Evolutionary conservation across 768 basidiomycete genomes (phyloP), one percentile per base, ranked within the genome.

Genomic region (Erythrobasidium yunnanense): DNA sequence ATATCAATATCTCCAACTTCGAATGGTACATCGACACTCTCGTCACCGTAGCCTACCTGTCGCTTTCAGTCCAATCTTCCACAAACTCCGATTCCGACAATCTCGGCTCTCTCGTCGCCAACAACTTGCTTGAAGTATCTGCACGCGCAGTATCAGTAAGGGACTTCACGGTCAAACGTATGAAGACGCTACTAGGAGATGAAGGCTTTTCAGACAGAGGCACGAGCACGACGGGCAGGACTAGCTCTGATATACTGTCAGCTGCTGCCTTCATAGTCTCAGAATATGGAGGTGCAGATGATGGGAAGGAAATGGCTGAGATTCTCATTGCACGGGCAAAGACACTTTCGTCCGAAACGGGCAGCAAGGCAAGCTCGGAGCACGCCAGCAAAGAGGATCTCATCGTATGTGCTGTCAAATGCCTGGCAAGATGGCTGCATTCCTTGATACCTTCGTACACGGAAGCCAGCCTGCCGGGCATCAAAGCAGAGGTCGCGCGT

Each of bases 1-100:
- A 93, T 74, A 84, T 85, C 56, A 87, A 90, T 72, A 81, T 99
- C 27, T 80, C 82, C 49, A 92, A 96, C 77, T 97, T 97, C 73
- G 89, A 96, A 74, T 99, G 95, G 93, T 95, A 90, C 75, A 81
- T 97, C 22, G 95, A 93, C 3, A 90, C 92, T 6, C 83, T 97
- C 29, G 83, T 96, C 50, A 91, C 96, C 73, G 80, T 97, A 7
- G 85, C 89, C 0, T 89, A 95, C 73, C 81, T 96, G 42, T 87
- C 90, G 1, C 60, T 68, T n/a, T 60, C 69, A 17, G 27, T 74
- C 1, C 45, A 68, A 35, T 27, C n/a, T 50, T 7, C 69, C 55
- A 2, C 45, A 46, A 15, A 17, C 52, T 17, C 34, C 0, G 1
- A 57, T 1, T 23, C 84, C 27, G 88, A 85, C 52, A 80, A 87